Percentiles rank a stretch among this genome's conserved stretches.
Conservation (phyloP, 129 eudicot genomes). For the Helichrysum umbraculigerum region DNA sequence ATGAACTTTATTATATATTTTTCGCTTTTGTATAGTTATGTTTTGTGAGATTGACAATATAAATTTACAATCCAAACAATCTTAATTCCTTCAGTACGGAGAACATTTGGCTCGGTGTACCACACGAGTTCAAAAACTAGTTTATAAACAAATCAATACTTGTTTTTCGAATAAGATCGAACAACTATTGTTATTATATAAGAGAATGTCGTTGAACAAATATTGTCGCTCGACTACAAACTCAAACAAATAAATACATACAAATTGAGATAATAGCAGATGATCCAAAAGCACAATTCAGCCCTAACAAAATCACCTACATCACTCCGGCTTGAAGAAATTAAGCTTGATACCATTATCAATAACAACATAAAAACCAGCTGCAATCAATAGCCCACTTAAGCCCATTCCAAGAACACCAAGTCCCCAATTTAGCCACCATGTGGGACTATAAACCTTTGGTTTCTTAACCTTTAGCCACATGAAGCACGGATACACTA, state of each 20-base stretch:
- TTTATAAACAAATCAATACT: no score
- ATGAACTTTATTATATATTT: no score
- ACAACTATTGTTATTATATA: no score
- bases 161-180: no score
- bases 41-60: no score
- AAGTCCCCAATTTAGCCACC: conserved; percentile 52
- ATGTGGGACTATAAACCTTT: conserved; percentile 33
- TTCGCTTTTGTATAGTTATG: no score
- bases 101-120: no score
- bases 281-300: neutral
- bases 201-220: no score
- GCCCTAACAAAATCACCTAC: neutral
- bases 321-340: conserved; percentile 33
- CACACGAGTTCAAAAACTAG: no score
- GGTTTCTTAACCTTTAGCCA: conserved; percentile 52
- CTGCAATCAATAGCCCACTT: conserved; percentile 45
- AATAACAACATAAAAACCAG: conserved; percentile 48
- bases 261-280: neutral
- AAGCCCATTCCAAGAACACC: conserved; percentile 43
- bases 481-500: conserved; percentile 55
- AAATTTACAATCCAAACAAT: no score
- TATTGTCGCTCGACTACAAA: neutral
- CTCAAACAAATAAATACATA: conserved; percentile 24
- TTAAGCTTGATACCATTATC: conserved; percentile 36
- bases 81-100: no score